Evolutionary conservation across 495 filamentous ascomycete genomes (phyloP), one percentile per base, ranked within the genome.

Genomic region (Viridothelium virens): DNA sequence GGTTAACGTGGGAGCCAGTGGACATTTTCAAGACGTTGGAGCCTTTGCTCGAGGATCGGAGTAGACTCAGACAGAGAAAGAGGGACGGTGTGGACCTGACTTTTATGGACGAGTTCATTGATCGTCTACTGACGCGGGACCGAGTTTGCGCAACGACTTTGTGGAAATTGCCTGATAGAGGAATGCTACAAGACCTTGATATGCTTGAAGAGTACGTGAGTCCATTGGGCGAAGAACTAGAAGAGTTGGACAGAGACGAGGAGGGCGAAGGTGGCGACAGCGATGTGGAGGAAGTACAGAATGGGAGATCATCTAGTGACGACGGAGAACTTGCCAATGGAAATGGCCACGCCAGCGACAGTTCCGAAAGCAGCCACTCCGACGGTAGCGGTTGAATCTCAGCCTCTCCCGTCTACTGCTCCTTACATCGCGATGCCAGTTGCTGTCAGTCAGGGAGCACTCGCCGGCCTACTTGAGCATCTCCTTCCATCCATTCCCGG

Each of bases 21-120:
- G 87, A 93, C 41, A 86, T 97, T 14, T 96, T 91, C 74, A 79
- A 77, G 63, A 84, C 83, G 11, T 78, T 99, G 14, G 94, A 99
- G 79, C 91, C 91, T 47, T 82, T 91, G 47, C 77, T 99, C 39
- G 84, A 86, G 65, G 94, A 99, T 73, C 84, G 83, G 66, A 81
- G 94, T 63, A 99, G 97, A 77, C 70, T 99, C 74, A 84, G 87
- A 75, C 75, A 91, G 64, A 82, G 89, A 64, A 86, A 86, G 3
- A 83, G 89, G 66, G 86, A 85, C 56, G 90, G 91, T 2, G 87
- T 81, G 61, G 81, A 77, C 31, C 74, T 97, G 56, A 92, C 90
- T 48, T 89, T 84, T 73, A 84, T 99, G 81, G 94, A 99, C 78
- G 87, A 91, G 73, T 97, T 99, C 72, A 83, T 97, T 62, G 94